These are phyloP conservation scores for Penicillium canariense DNA, from an alignment of 495 filamentous ascomycete genomes.

Conservation along the genomic window DNA sequence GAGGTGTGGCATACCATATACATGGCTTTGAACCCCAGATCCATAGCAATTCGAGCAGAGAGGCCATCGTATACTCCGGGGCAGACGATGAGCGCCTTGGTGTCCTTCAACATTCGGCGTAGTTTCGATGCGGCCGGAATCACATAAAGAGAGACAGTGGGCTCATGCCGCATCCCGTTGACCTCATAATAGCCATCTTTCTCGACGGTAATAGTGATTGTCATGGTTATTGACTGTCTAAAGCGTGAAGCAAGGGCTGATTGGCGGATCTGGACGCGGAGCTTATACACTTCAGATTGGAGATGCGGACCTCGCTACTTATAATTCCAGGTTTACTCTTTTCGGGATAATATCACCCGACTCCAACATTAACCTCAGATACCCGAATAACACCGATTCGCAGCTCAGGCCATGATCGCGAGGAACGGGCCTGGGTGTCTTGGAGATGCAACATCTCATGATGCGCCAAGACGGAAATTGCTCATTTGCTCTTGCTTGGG, in stretches of 20 bases:
- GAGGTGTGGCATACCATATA: slow-evolving; percentile 57
- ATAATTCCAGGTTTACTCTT: neutral
- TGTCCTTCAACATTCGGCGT: slow-evolving; percentile 42
- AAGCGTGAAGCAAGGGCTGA: too few species aligned
- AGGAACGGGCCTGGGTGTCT: slow-evolving; percentile 12
- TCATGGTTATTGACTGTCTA: too few species aligned
- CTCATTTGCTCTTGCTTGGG: slow-evolving; percentile 11
- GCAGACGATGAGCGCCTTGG: slow-evolving; percentile 48
- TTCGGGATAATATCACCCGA: neutral
- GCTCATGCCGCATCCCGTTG: slow-evolving; percentile 32
- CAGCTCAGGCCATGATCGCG: neutral
- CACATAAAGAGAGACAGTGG: slow-evolving; percentile 31
- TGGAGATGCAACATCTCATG: slow-evolving; percentile 26
- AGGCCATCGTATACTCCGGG: slow-evolving; percentile 71
- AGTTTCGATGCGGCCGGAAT: slow-evolving; percentile 47
- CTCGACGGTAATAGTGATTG: slow-evolving; percentile 38
- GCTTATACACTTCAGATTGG: neutral
- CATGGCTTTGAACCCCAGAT: slow-evolving; percentile 57
- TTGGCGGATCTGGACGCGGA: too few species aligned
- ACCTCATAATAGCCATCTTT: slow-evolving; percentile 41
- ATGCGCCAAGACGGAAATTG: slow-evolving; percentile 18
- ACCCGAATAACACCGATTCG: neutral
- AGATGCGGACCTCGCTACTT: neutral
- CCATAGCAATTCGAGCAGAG: slow-evolving; percentile 61
- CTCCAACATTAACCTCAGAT: neutral